Base-by-base conservation (phyloP, 2,329 filamentous ascomycete species). In the Trichoderma arundinaceum region DNA sequence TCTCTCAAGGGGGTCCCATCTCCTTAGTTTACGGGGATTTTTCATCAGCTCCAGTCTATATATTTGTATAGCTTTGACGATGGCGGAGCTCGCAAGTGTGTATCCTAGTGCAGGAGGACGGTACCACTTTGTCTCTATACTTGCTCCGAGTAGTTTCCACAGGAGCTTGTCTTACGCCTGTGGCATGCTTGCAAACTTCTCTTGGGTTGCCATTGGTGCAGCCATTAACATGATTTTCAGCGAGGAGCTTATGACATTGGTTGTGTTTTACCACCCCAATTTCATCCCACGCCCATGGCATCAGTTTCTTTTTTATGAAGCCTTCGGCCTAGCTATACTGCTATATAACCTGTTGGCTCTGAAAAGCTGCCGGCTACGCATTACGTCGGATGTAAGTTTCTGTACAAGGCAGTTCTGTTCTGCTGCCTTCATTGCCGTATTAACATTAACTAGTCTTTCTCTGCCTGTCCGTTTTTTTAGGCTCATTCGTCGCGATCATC, bases 81-180 rank as follows among this genome's bases (percentile, higher is more conserved):
- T 78, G 70, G 76, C 75, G 5, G 77, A 79, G 68, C 71, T 78
- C 2, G 72, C 74, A 2, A 73, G 72, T 38, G 74, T 74, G 7
- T 78, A 77, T 48, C 76, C 76, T 0, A 77, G 76, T 4, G 77
- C 76, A 0, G 76, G 77, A 13, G 77, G 77, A 8, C 77, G 78
- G 58, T 79, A 78, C 64, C 75, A 78, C 46, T 78, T 75, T 73
- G 74, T 75, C 0, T 72, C 69, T 10, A 74, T 76, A 3, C 63
- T 74, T 12, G 69, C 71, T 4, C 71, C 72, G 49, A 72, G 60
- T n/a, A 66, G 51, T 58, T 61, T 64, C 59, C 66, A 64, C 66
- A 64, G 13, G 49, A 64, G 1, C 12, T 66, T 52, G 64, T 69
- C 53, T 32, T 67, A 64, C 19, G 15, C 32, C 8, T 59, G 56